Base-by-base conservation (phyloP, 1,139 yeast genomes). In the Magnusiomyces paraingens region DNA sequence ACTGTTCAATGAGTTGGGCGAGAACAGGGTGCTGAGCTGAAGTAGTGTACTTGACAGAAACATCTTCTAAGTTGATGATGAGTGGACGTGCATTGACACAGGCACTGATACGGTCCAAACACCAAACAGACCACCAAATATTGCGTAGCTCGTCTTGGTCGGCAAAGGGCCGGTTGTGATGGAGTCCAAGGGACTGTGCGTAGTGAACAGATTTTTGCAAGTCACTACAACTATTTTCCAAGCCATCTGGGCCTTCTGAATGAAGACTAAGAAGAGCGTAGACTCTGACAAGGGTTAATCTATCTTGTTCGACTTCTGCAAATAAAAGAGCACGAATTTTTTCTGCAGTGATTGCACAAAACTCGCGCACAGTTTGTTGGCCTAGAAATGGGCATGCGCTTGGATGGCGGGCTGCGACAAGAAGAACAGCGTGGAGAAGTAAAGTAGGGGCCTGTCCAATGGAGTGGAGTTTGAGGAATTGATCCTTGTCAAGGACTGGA, bases 291-390 rank as follows among this genome's bases (percentile, higher is more conserved):
- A 74, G 59, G 1, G 74, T 66, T 52, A 73, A 62, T 49, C 74
- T 64, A 50, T 74, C 77, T 42, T 70, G 71, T 54, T 73, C 77
- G 15, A 75, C 75, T 46, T 73, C 69, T n/a, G 75, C 73, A 39
- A 70, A 74, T 52, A 74, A 61, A 18, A 74, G 62, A 17, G 76
- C 78, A 18, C 76, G 61, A 40, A 72, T 70, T 56, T 74, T 74
- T 22, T 63, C 64, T 6, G 69, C 67, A 0, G 70, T 67, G 12
- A 62, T 53, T 11, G 67, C 61, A 46, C 71, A 69, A 58, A 69
- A 69, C 48, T 67, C 68, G 15, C 72, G 62, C n/a, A 64, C 67
- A 11, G 66, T 61, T 57, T 67, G 67, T 42, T 61, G 59, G 44
- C 65, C 66, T 10, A 73, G 57, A 36, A 66, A 66, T 17, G 65